These are phyloP conservation scores for Ceratonia siliqua DNA, from an alignment of 306 rosid species.

Conservation along the genomic window DNA sequence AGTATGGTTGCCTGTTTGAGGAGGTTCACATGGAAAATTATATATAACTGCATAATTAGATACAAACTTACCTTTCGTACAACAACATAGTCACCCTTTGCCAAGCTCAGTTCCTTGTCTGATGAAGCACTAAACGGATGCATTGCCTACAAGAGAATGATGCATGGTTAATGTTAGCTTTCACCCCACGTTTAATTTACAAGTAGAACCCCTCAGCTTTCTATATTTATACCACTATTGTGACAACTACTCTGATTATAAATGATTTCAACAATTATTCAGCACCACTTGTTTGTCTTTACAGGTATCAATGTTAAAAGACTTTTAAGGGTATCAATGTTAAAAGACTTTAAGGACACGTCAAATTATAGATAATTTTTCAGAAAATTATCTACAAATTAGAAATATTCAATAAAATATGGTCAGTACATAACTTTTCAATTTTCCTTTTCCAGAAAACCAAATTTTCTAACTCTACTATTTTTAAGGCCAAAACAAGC, in stretches of 20 bases:
- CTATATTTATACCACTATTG: neutral
- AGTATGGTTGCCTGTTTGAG: neutral
- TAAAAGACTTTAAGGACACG: too few species aligned
- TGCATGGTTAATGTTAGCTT: neutral
- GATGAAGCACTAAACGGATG: slow-evolving; percentile 71
- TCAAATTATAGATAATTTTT: neutral
- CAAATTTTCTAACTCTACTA: neutral
- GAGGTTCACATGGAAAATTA: slow-evolving; percentile 12
- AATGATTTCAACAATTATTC: neutral
- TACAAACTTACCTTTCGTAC: slow-evolving; percentile 79
- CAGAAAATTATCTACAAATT: neutral
- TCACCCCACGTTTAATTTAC: neutral
- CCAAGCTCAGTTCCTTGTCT: slow-evolving; percentile 88
- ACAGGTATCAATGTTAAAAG: too few species aligned
- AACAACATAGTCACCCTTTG: slow-evolving; percentile 84
- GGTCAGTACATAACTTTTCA: neutral
- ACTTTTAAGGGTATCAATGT: too few species aligned
- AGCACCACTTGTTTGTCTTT: neutral
- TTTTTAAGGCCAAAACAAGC: neutral
- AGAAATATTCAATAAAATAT: neutral
- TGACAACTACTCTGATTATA: neutral
- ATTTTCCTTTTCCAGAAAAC: neutral
- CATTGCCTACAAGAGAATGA: slow-evolving; percentile 60
- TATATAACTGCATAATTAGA: slow-evolving; percentile 16
- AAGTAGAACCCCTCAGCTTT: neutral